Base-by-base conservation (phyloP, 192 early-diverging fungal genomes). In the Coemansia brasiliensis region DNA sequence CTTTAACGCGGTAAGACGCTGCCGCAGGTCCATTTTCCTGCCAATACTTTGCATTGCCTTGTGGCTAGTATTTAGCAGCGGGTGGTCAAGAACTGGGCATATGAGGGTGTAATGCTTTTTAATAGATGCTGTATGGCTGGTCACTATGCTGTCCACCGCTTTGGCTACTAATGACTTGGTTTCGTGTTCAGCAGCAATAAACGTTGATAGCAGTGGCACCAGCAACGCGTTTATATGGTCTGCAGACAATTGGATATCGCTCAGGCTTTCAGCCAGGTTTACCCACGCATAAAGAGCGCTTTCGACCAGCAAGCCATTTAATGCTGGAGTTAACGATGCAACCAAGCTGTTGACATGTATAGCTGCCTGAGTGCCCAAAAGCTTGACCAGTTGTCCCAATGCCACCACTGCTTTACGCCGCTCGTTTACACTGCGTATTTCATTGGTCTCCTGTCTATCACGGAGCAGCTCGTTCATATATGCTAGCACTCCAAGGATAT, bases 381-480 rank as follows among this genome's bases (percentile, higher is more conserved):
- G 59, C 2, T 42, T 27, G 8, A 63, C 53, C 41, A 80, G 42
- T 27, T 71, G 68, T 21, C 72, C 68, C 17, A 80, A 67, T 11
- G 72, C 78, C 16, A 62, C 52, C 39, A 80, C 29, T 3, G 61
- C 78, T 37, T 62, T 74, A 15, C 48, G 56, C 32, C 45, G 61
- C 1, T 24, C 29, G 5, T 56, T 46, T 55, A 43, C 51, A 9
- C 56, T 61, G 8, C 32, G 29, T 12, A 13, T 7, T 16, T 24
- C 39, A n/a, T 40, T 42, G 1, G 26, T 5, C 18, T 32, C 37
- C 18, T 63, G 61, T 1, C 55, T 39, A 45, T 74, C 64, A 8
- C 72, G 67, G 41, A 80, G 53, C 0, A 80, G 48, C 49, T 80
- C 72, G 55, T 80, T 80, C 52, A 80, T 62, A 44, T 80, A 74